Conservation (phyloP, 805 yeast genomes). For the Yamadazyma ubonensis region DNA sequence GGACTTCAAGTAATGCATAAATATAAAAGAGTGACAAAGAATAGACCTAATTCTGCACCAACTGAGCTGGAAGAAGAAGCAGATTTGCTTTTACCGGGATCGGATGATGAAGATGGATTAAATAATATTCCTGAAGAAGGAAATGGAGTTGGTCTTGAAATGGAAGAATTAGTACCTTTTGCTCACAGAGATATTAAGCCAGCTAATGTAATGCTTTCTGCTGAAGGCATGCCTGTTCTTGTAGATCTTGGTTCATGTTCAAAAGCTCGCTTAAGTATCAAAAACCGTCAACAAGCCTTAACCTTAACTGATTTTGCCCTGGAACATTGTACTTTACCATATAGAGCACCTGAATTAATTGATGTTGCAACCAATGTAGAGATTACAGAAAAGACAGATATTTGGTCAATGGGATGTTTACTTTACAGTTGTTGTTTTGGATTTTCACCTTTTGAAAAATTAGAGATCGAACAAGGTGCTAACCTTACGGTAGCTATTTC, state of each 20-base stretch:
- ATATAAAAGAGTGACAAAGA: constrained; percentile 33
- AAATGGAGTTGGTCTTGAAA: constrained; percentile 24
- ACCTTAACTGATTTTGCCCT: constrained; percentile 77
- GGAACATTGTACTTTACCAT: constrained; percentile 83
- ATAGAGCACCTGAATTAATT: constrained; percentile 86
- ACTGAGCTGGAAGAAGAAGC: constrained; percentile 27
- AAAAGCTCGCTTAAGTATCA: constrained; percentile 54
- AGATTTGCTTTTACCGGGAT: constrained; percentile 21
- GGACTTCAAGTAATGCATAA: constrained; percentile 79
- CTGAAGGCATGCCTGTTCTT: constrained; percentile 72
- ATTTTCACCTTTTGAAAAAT: constrained; percentile 82
- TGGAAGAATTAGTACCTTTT: constrained; percentile 55
- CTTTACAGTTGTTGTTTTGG: constrained; percentile 76
- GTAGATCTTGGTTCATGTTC: constrained; percentile 83
- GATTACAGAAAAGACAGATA: constrained; percentile 74
- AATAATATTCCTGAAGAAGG: constrained; percentile 20
- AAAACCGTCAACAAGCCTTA: constrained; percentile 67
- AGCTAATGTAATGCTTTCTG: constrained; percentile 78
- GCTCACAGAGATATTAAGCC: constrained; percentile 91
- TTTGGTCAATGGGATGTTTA: constrained; percentile 91
- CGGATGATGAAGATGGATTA: constrained; percentile 26
- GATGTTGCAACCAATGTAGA: constrained; percentile 68
- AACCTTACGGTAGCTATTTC: constrained; percentile 73
- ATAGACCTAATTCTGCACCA: neutral
- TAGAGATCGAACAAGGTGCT: constrained; percentile 80